These are phyloP conservation scores for Trichoderma breve DNA, from an alignment of 2,329 filamentous ascomycete species.

Conservation along the genomic window DNA sequence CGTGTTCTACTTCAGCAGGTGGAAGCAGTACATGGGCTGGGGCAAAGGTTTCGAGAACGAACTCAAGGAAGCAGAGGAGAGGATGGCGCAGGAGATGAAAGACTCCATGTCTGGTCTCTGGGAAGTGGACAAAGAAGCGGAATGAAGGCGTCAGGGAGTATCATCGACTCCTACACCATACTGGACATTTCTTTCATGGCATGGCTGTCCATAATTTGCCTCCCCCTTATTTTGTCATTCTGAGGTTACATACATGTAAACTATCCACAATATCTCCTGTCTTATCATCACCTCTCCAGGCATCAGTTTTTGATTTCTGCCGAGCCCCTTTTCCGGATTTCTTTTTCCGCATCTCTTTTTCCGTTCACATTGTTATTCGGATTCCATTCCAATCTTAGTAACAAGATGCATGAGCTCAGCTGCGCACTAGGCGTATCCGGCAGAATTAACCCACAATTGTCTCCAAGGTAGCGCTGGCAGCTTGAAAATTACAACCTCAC, in stretches of 20 bases:
- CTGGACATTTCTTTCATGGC: not conserved
- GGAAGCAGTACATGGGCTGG: slow-evolving; percentile 17
- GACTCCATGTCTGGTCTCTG: slow-evolving; percentile 10
- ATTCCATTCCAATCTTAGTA: not conserved
- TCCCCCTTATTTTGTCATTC: not conserved
- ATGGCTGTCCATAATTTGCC: not conserved
- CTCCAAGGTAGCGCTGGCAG: not conserved
- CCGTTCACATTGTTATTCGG: not conserved
- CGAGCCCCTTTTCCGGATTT: not conserved
- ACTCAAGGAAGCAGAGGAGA: slow-evolving; percentile 18
- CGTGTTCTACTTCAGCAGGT: slow-evolving; percentile 11
- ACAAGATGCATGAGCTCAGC: not conserved
- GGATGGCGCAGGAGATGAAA: slow-evolving; percentile 15
- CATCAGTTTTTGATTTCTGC: not conserved
- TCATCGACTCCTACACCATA: not conserved
- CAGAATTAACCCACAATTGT: not conserved
- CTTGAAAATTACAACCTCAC: not conserved
- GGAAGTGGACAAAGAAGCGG: not conserved
- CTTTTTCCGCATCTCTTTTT: not conserved
- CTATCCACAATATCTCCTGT: not conserved
- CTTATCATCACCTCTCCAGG: not conserved
- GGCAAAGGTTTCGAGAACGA: slow-evolving; percentile 15
- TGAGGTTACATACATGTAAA: not conserved
- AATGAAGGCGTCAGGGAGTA: not conserved
- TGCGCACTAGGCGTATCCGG: not conserved